Evolutionary conservation across 768 basidiomycete species (phyloP), one percentile per base, ranked within the genome.

Genomic region (Amanita molliuscula): DNA sequence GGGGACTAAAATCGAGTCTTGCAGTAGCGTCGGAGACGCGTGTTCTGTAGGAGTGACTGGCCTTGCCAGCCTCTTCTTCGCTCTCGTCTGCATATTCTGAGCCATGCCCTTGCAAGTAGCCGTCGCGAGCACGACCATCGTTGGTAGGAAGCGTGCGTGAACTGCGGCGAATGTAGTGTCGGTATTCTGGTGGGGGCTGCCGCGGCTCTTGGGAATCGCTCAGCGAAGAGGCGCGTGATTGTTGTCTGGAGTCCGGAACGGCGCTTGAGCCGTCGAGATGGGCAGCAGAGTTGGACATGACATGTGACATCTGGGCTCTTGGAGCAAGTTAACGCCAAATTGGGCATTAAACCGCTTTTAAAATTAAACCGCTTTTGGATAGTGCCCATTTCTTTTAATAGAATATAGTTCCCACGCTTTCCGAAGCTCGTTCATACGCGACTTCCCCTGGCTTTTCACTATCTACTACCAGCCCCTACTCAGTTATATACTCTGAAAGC

Each of bases 181-280:
- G 47, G 11, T 56, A 47, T 58, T 58, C 29, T 56, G 49, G 25
- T 55, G 59, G 31, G 37, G 48, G 47, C 41, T 53, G 25, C 53
- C 56, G 43, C 49, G 50, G 52, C 44, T 34, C 55, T 25, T 41
- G 37, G 10, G 46, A 46, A 45, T 63, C 61, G 8, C 56, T 50
- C 18, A 59, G 41, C 23, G 61, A 62, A 4, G 59, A 55, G 6
- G 61, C 54, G 62, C 62, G 62, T 55, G 61, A 63, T 20, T 62
- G 62, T 47, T 59, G 54, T 16, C 44, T 46, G 18, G 34, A 15
- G 16, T 3, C 6, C 13, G 8, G n/a, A 3, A 41, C 8, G 40
- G 20, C 13, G 20, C 23, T 23, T 4, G 21, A 21, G 4, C 20
- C 38, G 20, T 20, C 38, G 35, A 35, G 13, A 35, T 35, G 35